Percentiles rank a stretch among this genome's conserved stretches.
phyloP scores from a whole-genome alignment of 2,329 filamentous ascomycete species.

The Fusarium musae region DNA sequence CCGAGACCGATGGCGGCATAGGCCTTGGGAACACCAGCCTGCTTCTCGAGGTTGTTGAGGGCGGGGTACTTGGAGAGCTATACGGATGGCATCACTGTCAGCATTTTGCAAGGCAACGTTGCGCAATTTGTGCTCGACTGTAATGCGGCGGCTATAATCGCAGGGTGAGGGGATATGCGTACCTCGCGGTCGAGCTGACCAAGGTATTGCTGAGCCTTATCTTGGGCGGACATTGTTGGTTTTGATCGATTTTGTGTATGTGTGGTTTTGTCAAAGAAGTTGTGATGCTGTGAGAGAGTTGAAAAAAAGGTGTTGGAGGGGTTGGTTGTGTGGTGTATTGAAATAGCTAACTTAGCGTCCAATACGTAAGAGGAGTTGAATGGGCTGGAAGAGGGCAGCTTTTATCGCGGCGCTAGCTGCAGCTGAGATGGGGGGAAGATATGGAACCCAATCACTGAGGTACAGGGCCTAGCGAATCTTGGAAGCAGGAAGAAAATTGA shows the following conservation, averaged over 20 bases:
- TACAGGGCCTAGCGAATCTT: constrained; percentile 28
- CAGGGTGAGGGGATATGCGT: constrained; percentile 48
- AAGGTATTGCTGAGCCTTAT: constrained; percentile 80
- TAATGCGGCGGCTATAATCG: constrained; percentile 11
- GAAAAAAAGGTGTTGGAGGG: constrained; percentile 34
- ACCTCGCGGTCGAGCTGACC: constrained; percentile 87
- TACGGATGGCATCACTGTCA: constrained; percentile 41
- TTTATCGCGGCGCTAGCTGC: constrained; percentile 45
- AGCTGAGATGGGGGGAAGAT: constrained; percentile 18
- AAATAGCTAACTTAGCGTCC: constrained; percentile 32
- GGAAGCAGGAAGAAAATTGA: constrained; percentile 45
- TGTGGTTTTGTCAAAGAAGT: constrained; percentile 44
- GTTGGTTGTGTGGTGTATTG: constrained; percentile 35
- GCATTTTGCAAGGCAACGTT: constrained; percentile 21
- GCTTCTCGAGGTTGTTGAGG: constrained; percentile 87
- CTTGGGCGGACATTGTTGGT: constrained; percentile 73
- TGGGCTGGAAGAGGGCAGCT: constrained; percentile 35
- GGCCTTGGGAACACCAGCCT: constrained; percentile 84
- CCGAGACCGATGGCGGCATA: constrained; percentile 82
- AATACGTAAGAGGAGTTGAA: constrained; percentile 37
- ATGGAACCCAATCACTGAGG: neutral
- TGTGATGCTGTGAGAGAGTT: constrained; percentile 28
- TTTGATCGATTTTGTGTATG: constrained; percentile 12
- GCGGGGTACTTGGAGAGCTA: constrained; percentile 87
- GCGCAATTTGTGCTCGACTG: constrained; percentile 29